These are phyloP conservation scores for Cladobotryum mycophilum DNA, from an alignment of 2,329 filamentous ascomycete species.

Conservation along the genomic window DNA sequence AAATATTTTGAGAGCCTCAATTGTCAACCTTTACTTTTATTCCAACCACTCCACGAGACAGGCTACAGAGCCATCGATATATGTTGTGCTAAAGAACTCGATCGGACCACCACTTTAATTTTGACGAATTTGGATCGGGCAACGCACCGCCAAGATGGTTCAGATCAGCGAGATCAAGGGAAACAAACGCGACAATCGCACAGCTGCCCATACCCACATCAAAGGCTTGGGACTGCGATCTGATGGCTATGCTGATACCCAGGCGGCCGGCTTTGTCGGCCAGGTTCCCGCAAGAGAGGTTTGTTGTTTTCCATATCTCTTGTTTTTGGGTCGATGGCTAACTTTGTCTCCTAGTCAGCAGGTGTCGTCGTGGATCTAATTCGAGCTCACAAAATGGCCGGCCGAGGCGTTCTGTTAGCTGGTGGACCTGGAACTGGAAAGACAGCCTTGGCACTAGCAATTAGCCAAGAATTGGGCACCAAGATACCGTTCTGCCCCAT, in stretches of 20 bases:
- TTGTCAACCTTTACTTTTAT: background rate
- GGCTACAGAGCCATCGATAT: background rate
- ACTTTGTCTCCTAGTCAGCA: slow-evolving; percentile 58
- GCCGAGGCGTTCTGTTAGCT: slow-evolving; percentile 84
- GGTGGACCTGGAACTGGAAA: slow-evolving; percentile 96
- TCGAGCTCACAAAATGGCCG: slow-evolving; percentile 94
- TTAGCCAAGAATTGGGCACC: slow-evolving; percentile 93
- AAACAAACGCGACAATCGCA: slow-evolving; percentile 91
- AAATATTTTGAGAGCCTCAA: slow-evolving; percentile 27
- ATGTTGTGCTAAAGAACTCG: background rate
- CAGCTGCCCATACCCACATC: slow-evolving; percentile 96
- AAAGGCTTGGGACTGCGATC: slow-evolving; percentile 82
- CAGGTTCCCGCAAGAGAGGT: slow-evolving; percentile 86
- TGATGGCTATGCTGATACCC: slow-evolving; percentile 78
- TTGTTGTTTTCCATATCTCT: slow-evolving; percentile 19
- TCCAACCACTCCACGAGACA: background rate
- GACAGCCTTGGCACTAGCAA: slow-evolving; percentile 88
- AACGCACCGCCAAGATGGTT: slow-evolving; percentile 55
- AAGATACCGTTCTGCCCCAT: slow-evolving; percentile 99
- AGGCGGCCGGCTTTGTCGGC: slow-evolving; percentile 80
- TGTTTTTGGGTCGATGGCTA: background rate
- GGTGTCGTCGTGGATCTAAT: slow-evolving; percentile 96
- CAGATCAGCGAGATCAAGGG: slow-evolving; percentile 93
- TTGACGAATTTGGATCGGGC: background rate
- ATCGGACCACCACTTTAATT: background rate